Base-by-base conservation (phyloP, 345 rosid genomes). In the Clarkia xantiana region DNA sequence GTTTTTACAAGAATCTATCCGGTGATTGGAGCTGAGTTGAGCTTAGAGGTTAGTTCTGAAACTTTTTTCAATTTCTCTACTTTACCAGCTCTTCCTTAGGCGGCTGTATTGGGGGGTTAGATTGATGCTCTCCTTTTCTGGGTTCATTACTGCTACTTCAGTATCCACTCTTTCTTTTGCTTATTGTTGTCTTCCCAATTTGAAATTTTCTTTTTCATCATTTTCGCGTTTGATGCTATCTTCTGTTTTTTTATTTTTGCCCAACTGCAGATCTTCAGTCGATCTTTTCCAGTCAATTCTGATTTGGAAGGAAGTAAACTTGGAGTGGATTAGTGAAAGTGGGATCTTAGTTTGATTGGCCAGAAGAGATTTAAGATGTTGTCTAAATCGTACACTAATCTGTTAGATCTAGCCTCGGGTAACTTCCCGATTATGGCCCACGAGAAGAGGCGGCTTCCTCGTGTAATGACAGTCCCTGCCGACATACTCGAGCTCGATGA, bases 381-480 rank as follows among this genome's bases (percentile, higher is more conserved):
- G 78, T 82, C 81, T 12, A 70, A 67, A 62, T 82, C 91, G 14
- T 79, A 82, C 66, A 82, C 84, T 54, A 82, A 82, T 63, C 86
- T 82, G 42, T 72, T 76, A 58, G 91, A 82, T 82, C 83, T 82
- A 64, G 91, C 81, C n/a, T 72, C 85, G 4, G 90, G 90, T 29
- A 81, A 81, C 57, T 74, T 81, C 54, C 82, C 84, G 10, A 76
- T 44, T 36, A 70, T 79, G 78, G 73, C 64, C 34, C 83, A 81
- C 8, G 91, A 82, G 44, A 82, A 64, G 68, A 82, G 62, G 67
- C 68, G 81, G 58, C 57, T 82, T 43, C 74, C 83, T 1, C 73
- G 91, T 49, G 91, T 76, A 44, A 79, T 74, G 86, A 79, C 91
- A 0, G 86, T 82, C 44, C 86, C 86, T 1, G 91, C 76, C 14